Evolutionary conservation across 495 filamentous ascomycete species (phyloP).

Genomic region (Penicillium mononematosum): DNA sequence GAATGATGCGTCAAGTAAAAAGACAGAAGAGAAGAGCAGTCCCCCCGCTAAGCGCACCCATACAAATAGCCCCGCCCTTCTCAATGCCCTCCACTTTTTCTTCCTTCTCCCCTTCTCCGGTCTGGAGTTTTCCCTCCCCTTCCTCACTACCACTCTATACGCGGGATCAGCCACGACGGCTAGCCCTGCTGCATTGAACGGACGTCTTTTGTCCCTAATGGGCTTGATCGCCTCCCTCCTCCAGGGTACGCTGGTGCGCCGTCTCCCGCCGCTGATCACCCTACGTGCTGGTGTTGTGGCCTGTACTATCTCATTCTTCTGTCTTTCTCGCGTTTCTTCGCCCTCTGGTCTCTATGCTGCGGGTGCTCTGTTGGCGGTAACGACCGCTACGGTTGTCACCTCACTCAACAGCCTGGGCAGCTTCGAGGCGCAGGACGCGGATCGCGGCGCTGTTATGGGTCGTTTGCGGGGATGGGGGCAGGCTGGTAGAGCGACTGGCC

Average conservation of each 20-base stretch:
- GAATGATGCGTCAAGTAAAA: constrained; percentile 1
- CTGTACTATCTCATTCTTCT: constrained; percentile 74
- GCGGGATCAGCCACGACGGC: constrained; percentile 49
- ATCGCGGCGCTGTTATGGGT: constrained; percentile 83
- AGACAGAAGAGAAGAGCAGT: constrained; percentile 16
- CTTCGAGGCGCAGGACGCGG: constrained; percentile 76
- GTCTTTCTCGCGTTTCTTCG: constrained; percentile 67
- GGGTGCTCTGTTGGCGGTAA: constrained; percentile 79
- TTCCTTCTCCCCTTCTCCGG: constrained; percentile 97
- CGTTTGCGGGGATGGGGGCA: constrained; percentile 85
- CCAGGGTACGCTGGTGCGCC: constrained; percentile 81
- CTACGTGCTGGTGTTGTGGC: constrained; percentile 76
- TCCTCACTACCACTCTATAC: constrained; percentile 95
- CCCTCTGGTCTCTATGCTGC: constrained; percentile 72
- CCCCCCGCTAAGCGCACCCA: constrained; percentile 30
- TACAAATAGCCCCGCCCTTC: constrained; percentile 78
- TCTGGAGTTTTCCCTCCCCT: constrained; percentile 91
- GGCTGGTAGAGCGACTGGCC: constrained; percentile 80
- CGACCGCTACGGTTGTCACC: constrained; percentile 90
- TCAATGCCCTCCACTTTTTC: constrained; percentile 82
- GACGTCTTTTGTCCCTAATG: constrained; percentile 87
- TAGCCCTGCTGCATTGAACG: constrained; percentile 67
- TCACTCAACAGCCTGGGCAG: constrained; percentile 88
- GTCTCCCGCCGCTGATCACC: constrained; percentile 72
- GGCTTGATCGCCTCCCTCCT: constrained; percentile 88